Evolutionary conservation across 164 flowering plant species (phyloP).

Genomic region (Kalanchoe fedtschenkoi): DNA sequence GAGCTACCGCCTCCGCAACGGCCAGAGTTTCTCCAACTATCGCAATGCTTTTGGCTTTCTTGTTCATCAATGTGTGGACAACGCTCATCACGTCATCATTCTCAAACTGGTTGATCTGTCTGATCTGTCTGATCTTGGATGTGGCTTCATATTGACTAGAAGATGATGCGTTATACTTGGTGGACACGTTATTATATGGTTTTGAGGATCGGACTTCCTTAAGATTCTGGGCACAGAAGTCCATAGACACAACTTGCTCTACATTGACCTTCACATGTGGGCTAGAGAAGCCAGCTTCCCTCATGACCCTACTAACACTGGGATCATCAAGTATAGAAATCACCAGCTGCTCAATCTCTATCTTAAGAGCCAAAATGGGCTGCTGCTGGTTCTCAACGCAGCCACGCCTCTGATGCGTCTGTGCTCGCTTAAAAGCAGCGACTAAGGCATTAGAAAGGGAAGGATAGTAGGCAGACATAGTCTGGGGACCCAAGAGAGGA

Average conservation of each 20-base stretch:
- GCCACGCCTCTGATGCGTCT: constrained; percentile 86
- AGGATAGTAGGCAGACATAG: constrained; percentile 46
- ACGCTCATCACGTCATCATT: constrained; percentile 45
- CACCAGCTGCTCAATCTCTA: constrained; percentile 74
- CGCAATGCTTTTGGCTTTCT: constrained; percentile 38
- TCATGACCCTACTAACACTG: constrained; percentile 95
- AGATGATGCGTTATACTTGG: constrained; percentile 16
- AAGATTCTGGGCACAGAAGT: constrained; percentile 27
- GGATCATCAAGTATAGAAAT: constrained; percentile 92
- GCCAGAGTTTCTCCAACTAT: constrained; percentile 47
- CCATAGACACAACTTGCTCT: constrained; percentile 57
- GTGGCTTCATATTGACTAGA: constrained; percentile 15
- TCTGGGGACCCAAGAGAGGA: constrained; percentile 39
- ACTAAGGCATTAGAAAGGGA: constrained; percentile 74
- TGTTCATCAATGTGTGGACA: constrained; percentile 31
- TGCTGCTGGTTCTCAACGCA: constrained; percentile 71
- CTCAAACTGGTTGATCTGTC: constrained; percentile 19
- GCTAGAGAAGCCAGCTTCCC: constrained; percentile 89
- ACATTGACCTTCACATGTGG: constrained; percentile 66
- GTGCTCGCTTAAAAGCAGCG: constrained; percentile 85
- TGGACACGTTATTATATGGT: constrained; percentile 12
- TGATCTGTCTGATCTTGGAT: constrained; percentile 12
- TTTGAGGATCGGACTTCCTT: constrained; percentile 20
- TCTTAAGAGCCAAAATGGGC: constrained; percentile 65
- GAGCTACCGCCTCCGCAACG: constrained; percentile 42